Evolutionary conservation across 176 grass and related monocot species (phyloP).

Genomic region (Bromus sterilis): DNA sequence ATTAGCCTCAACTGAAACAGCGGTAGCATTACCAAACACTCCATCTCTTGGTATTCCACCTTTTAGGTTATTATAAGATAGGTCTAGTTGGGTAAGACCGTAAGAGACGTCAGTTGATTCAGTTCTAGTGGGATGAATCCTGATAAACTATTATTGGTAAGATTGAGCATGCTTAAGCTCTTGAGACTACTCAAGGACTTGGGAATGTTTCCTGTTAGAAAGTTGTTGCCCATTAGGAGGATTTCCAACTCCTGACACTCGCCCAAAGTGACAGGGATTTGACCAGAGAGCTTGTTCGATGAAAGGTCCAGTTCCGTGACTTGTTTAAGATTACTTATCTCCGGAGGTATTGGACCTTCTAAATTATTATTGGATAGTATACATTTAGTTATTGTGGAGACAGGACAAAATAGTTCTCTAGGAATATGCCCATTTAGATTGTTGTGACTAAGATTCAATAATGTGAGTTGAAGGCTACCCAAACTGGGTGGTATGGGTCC

Average conservation of each 20-base stretch:
- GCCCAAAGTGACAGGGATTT: constrained; percentile 23
- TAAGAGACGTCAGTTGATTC: not conserved
- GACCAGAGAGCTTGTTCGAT: constrained; percentile 2
- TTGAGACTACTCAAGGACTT: not conserved
- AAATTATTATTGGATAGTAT: no score
- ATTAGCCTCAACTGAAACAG: not conserved
- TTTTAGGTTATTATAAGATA: constrained; percentile 13
- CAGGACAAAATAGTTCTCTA: no score
- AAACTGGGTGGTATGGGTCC: not conserved
- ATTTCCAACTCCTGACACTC: no score
- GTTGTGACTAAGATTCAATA: constrained; percentile 22
- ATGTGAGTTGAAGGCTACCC: not conserved
- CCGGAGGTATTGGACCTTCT: no score
- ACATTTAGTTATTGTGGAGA: no score
- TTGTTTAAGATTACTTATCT: constrained; percentile 20
- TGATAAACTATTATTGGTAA: constrained; percentile 28
- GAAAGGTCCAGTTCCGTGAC: not conserved
- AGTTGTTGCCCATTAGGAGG: no score
- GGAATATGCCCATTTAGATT: constrained; percentile 15
- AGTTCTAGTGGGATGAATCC: constrained; percentile 18
- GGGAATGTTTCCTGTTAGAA: no score
- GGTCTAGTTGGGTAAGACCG: constrained; percentile 1
- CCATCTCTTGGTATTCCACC: not conserved
- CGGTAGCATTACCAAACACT: not conserved
- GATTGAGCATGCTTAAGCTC: not conserved